Percentiles rank a stretch among this genome's conserved stretches.
phyloP scores from a whole-genome alignment of 768 basidiomycete species.

The Lyophyllum shimeji region DNA sequence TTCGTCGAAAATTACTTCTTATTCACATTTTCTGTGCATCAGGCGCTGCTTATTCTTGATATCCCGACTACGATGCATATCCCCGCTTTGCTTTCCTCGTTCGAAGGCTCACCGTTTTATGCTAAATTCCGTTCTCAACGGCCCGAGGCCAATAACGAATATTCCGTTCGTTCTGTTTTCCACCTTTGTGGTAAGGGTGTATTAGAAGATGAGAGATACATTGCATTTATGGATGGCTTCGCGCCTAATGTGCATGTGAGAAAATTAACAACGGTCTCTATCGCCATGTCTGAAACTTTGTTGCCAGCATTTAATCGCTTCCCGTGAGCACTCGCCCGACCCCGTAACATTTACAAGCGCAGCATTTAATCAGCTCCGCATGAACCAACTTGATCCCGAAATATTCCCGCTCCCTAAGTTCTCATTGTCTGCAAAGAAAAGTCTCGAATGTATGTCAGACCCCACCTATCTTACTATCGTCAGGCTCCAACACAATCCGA shows the following conservation, averaged over 20 bases:
- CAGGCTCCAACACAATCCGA: neutral
- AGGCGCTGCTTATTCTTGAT: slow-evolving; percentile 72
- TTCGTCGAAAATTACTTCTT: neutral
- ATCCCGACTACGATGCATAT: slow-evolving; percentile 64
- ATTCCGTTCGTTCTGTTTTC: slow-evolving; percentile 54
- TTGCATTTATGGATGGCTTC: slow-evolving; percentile 71
- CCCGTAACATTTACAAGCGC: slow-evolving; percentile 74
- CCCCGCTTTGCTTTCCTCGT: slow-evolving; percentile 46
- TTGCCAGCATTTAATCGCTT: slow-evolving; percentile 72
- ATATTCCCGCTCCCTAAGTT: slow-evolving; percentile 75
- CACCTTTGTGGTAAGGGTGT: slow-evolving; percentile 76
- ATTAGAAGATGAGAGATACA: slow-evolving; percentile 67
- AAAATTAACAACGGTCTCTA: slow-evolving; percentile 9
- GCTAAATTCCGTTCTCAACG: slow-evolving; percentile 44
- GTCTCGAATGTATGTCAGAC: slow-evolving; percentile 34
- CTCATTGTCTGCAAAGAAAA: slow-evolving; percentile 37
- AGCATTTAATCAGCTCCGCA: slow-evolving; percentile 67
- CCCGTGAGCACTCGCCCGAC: slow-evolving; percentile 58
- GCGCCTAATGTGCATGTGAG: slow-evolving; percentile 59
- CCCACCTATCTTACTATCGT: neutral
- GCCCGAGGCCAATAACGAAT: slow-evolving; percentile 37
- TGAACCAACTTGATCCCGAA: slow-evolving; percentile 67
- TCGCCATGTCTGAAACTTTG: neutral
- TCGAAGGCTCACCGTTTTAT: slow-evolving; percentile 47
- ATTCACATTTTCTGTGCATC: neutral